Evolutionary conservation across 441 rosid species (phyloP).

Genomic region (Arabidopsis hybrid): DNA sequence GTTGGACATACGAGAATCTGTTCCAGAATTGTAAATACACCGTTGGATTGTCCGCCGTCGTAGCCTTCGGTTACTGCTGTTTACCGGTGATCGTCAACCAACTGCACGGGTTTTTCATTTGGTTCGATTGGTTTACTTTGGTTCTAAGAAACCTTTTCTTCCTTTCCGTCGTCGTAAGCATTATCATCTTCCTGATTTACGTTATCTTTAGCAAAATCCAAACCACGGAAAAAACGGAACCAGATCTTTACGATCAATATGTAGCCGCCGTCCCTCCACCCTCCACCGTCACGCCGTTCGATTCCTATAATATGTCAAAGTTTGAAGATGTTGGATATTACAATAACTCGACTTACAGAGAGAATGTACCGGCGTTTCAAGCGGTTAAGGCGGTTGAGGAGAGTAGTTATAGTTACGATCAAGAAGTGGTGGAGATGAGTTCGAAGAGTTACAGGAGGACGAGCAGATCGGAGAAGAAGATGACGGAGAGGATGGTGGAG

Average conservation of each 20-base stretch:
- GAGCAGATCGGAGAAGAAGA: conserved; percentile 41
- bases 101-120: not conserved
- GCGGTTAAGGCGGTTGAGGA: conserved; percentile 13
- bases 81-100: conserved; percentile 16
- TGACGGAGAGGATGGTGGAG: conserved; percentile 40
- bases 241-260: conserved; percentile 47
- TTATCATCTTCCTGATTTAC: conserved; percentile 46
- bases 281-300: not conserved
- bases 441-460: conserved; percentile 45
- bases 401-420: not conserved
- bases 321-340: not conserved
- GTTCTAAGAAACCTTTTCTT: conserved; percentile 21
- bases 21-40: not conserved
- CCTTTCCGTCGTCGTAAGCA: conserved; percentile 43
- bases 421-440: conserved; percentile 22
- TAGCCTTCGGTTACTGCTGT: conserved; percentile 28
- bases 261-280: conserved; percentile 9
- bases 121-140: conserved; percentile 8
- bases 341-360: not conserved
- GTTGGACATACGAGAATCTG: conserved; percentile 28
- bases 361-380: conserved; percentile 5
- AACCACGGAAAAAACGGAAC: not conserved
- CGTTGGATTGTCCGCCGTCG: conserved; percentile 5
- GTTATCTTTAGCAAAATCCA: conserved; percentile 21
- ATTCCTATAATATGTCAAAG: conserved; percentile 3